A percentile compares a stretch with the other conserved stretches of the same genome.
Evolutionary conservation across 2,329 filamentous ascomycete species (phyloP).

Genomic region (Alternaria postmessia): DNA sequence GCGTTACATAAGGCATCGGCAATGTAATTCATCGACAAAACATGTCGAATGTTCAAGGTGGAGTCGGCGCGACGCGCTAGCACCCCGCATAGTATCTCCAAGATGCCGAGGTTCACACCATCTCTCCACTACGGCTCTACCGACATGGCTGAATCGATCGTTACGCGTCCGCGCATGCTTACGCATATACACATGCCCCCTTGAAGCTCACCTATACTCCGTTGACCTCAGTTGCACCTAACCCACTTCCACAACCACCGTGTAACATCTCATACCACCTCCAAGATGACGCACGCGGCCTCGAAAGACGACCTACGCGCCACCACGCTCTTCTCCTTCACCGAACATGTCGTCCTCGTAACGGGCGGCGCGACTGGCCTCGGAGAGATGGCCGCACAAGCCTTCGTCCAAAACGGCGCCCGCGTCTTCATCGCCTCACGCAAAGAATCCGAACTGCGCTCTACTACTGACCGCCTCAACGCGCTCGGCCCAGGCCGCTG

Average conservation of each 20-base stretch:
- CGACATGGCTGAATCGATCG: constrained; percentile 18
- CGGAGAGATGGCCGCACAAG: constrained; percentile 64
- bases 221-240: not conserved
- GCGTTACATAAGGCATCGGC: not conserved
- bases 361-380: constrained; percentile 62
- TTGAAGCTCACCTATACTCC: not conserved
- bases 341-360: constrained; percentile 56
- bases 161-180: not conserved
- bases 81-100: constrained; percentile 8
- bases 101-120: constrained; percentile 30
- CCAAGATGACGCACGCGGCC: constrained; percentile 41
- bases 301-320: constrained; percentile 45
- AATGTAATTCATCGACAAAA: not conserved
- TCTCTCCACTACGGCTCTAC: constrained; percentile 22
- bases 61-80: constrained; percentile 4
- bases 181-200: not conserved
- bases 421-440: constrained; percentile 63
- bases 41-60: not conserved
- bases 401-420: constrained; percentile 61
- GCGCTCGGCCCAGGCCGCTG: constrained; percentile 61
- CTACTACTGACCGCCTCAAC: constrained; percentile 58
- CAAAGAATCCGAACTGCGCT: constrained; percentile 60
- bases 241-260: not conserved
- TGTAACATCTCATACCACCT: not conserved
- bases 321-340: constrained; percentile 47